Conservation (phyloP, 345 rosid genomes). For the Psidium guajava region DNA sequence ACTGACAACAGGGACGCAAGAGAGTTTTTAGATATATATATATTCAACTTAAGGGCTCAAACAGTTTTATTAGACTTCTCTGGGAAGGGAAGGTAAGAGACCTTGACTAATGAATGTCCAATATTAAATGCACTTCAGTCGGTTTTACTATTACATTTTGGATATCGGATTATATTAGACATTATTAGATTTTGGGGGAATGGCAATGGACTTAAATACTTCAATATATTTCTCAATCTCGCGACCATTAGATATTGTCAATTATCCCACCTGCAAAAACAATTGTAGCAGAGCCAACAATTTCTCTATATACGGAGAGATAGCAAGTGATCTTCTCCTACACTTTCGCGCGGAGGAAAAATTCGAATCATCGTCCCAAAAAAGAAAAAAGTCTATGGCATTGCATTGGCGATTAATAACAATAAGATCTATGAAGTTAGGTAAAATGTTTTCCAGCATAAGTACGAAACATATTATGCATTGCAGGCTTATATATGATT, state of each 20-base stretch:
- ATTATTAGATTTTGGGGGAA: too few species aligned
- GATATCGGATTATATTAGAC: too few species aligned
- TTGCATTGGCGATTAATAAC: neutral
- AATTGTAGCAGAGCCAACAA: neutral
- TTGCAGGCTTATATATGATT: accelerated
- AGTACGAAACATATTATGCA: neutral
- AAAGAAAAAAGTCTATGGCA: neutral
- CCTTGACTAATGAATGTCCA: neutral
- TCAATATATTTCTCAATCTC: neutral
- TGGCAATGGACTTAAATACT: too few species aligned
- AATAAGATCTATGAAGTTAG: neutral
- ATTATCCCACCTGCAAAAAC: neutral
- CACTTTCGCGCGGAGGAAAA: neutral
- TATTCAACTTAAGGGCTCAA: neutral
- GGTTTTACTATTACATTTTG: neutral
- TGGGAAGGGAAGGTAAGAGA: neutral
- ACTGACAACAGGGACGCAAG: too few species aligned
- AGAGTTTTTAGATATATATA: neutral
- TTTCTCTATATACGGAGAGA: neutral
- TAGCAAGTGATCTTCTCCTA: neutral
- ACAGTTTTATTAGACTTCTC: neutral
- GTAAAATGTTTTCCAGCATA: accelerated
- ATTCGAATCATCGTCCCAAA: neutral
- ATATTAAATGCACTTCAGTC: neutral
- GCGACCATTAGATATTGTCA: neutral